Evolutionary conservation across 345 rosid genomes (phyloP).

Genomic region (Nephelium lappaceum): DNA sequence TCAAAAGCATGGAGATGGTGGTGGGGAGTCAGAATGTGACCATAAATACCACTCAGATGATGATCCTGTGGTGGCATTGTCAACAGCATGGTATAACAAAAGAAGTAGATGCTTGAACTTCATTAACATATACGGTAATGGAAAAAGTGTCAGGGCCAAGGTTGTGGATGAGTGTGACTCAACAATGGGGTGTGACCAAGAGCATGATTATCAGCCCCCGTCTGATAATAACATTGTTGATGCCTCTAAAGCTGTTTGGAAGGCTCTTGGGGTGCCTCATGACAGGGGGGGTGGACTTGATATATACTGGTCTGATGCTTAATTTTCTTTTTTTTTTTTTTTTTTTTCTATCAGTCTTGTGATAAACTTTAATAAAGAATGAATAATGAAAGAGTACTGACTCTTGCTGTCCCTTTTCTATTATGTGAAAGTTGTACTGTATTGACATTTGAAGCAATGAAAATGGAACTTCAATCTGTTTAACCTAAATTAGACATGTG

Average conservation of each 20-base stretch:
- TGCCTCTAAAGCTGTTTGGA: constrained; percentile 41
- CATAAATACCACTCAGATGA: constrained; percentile 20
- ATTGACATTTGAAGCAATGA: no score
- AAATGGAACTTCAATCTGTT: no score
- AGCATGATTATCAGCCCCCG: constrained; percentile 34
- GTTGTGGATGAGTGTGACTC: constrained; percentile 45
- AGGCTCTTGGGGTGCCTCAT: constrained; percentile 33
- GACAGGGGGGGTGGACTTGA: constrained; percentile 29
- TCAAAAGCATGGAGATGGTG: constrained; percentile 24
- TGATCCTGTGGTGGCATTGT: constrained; percentile 23
- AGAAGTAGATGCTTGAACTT: constrained; percentile 21
- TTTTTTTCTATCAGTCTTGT: no score
- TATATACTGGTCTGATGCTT: constrained; percentile 39
- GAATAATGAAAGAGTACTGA: no score
- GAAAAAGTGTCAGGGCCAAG: constrained; percentile 28
- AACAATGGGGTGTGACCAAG: constrained; percentile 22
- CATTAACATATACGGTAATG: constrained; percentile 30
- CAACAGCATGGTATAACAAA: constrained; percentile 34
- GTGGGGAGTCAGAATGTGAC: constrained; percentile 28
- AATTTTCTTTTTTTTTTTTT: no score
- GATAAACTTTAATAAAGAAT: no score
- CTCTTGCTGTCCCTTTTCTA: no score
- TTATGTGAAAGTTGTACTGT: no score
- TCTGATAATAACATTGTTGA: constrained; percentile 31
- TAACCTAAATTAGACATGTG: no score